Base-by-base conservation (phyloP, 352 stramenopile genomes). In the Sclerospora graminicola region DNA sequence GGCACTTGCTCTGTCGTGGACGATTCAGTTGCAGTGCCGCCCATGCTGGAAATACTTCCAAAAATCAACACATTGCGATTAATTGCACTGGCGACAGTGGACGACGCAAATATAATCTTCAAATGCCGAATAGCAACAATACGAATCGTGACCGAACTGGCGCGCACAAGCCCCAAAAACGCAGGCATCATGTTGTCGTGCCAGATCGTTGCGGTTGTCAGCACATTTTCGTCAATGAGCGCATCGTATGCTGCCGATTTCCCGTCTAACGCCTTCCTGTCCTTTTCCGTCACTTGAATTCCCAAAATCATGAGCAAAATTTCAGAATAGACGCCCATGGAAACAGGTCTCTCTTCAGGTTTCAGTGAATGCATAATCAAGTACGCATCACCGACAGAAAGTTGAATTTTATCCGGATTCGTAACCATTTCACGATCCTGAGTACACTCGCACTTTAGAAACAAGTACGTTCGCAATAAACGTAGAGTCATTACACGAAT, bases 311-410 rank as follows among this genome's bases (percentile, higher is more conserved):
- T 69, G 5, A 86, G 61, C 29, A 89, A 43, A 49, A 91, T 66
- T 39, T 91, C 79, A 11, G 74, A 82, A 50, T 89, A 91, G 5
- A 87, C 76, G 6, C 74, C 77, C 67, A 91, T 82, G 0, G 76
- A 80, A 1, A 89, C 60, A 2, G 70, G 69, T 30, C 64, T 63
- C n/a, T 74, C 48, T 23, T 76, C 69, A 15, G 74, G 69, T 36
- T 90, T 84, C 15, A 90, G 41, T 0, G 79, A 77, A 46, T 84
- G 65, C 63, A 89, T 78, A 21, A 91, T 89, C 54, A 91, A 63
- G 43, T 85, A 84, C 7, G 78, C 65, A 41, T 91, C 79, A 1
- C 74, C 71, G 4, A 85, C 63, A 0, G 79, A 91, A 34, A 91
- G 64, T 16, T 85, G 73, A 14, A 82, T 72, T 53, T 84, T 86